These are phyloP conservation scores for Botrytis deweyae DNA, from an alignment of 2,329 filamentous ascomycete genomes.

Conservation along the genomic window DNA sequence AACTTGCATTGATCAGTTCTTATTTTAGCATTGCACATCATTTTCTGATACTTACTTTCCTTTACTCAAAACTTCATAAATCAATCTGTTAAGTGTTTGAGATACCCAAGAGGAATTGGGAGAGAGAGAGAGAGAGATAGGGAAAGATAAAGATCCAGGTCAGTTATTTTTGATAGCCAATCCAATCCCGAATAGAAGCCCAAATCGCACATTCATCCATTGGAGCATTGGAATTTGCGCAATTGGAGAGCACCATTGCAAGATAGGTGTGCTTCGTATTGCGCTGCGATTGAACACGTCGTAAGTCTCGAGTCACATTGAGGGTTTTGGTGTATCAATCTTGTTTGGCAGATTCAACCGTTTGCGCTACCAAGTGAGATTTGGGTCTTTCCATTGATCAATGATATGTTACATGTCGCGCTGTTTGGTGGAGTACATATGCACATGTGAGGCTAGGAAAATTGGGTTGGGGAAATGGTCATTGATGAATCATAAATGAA, in stretches of 20 bases:
- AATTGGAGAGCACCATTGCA: not conserved
- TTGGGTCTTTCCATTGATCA: slow-evolving; percentile 12
- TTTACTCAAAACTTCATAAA: slow-evolving; percentile 1
- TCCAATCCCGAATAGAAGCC: not conserved
- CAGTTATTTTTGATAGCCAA: slow-evolving; percentile 12
- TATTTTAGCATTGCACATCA: slow-evolving; percentile 17
- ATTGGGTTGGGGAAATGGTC: slow-evolving; percentile 5
- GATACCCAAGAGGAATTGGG: not conserved
- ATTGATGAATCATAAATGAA: slow-evolving; percentile 11
- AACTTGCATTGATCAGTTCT: slow-evolving; percentile 14
- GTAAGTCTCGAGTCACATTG: slow-evolving; percentile 20
- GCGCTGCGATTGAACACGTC: slow-evolving; percentile 18
- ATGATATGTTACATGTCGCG: slow-evolving; percentile 16
- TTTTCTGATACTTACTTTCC: slow-evolving; percentile 14
- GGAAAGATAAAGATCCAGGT: slow-evolving; percentile 10
- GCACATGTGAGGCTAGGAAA: slow-evolving; percentile 17
- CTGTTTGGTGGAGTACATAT: slow-evolving; percentile 15
- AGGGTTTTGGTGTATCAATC: slow-evolving; percentile 11
- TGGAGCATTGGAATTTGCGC: slow-evolving; percentile 4
- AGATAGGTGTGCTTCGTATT: slow-evolving; percentile 1
- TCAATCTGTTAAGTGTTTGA: slow-evolving; percentile 11
- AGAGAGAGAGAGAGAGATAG: not conserved
- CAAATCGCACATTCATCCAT: slow-evolving; percentile 17
- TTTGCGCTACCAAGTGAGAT: slow-evolving; percentile 18
- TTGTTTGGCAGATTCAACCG: not conserved